These are phyloP conservation scores for Aspergillus asperescens DNA, from an alignment of 495 filamentous ascomycete genomes.

Conservation along the genomic window DNA sequence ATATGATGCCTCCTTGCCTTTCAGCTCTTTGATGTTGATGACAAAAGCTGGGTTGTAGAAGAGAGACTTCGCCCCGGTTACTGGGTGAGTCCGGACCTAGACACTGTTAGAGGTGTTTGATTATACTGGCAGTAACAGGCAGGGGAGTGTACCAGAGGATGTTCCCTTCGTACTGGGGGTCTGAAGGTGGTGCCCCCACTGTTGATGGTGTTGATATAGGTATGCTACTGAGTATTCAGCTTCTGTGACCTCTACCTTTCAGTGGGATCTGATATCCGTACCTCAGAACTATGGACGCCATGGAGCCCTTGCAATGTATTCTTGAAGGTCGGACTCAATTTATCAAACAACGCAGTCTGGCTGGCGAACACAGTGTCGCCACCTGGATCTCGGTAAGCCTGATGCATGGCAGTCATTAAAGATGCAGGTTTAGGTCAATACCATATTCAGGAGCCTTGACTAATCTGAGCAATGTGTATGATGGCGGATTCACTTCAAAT, in stretches of 20 bases:
- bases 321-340: not conserved
- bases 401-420: too few relatives aligned
- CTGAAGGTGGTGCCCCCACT: not conserved
- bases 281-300: constrained; percentile 3
- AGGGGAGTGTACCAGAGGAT: not conserved
- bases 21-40: constrained; percentile 2
- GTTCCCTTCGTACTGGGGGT: constrained; percentile 1
- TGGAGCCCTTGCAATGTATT: constrained; percentile 1
- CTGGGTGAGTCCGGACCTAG: constrained; percentile 4
- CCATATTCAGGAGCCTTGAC: constrained; percentile 9
- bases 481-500: constrained; percentile 30
- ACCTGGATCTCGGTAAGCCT: not conserved
- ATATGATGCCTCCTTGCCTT: not conserved
- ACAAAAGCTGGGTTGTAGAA: constrained; percentile 8
- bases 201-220: not conserved
- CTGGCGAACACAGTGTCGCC: constrained; percentile 4
- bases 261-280: not conserved
- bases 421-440: too few relatives aligned
- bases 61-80: not conserved
- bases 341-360: constrained; percentile 4
- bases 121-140: not conserved
- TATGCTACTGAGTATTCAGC: not conserved
- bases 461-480: constrained; percentile 26
- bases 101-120: not conserved
- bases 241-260: too few relatives aligned